Evolutionary conservation across 495 filamentous ascomycete species (phyloP).

Genomic region (Glarea lozoyensis): DNA sequence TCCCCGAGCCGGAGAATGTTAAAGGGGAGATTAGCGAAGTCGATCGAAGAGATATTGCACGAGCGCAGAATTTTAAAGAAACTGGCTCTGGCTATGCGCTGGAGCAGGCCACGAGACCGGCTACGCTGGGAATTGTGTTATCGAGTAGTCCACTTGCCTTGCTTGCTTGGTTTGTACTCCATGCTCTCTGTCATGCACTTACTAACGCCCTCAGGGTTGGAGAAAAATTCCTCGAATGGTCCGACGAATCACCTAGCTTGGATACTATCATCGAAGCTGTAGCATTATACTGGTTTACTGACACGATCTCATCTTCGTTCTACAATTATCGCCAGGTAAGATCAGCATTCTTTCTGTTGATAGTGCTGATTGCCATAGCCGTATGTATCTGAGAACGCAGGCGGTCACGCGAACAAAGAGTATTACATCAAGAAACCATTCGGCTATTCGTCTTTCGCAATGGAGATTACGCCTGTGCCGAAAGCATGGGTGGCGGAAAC

Average conservation of each 20-base stretch:
- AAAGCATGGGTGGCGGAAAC: constrained; percentile 39
- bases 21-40: constrained; percentile 16
- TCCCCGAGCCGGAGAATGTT: background rate
- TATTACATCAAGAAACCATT: constrained; percentile 42
- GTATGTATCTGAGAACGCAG: constrained; percentile 7
- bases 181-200: constrained; percentile 51
- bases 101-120: constrained; percentile 49
- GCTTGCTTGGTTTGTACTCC: constrained; percentile 41
- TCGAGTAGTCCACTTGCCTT: constrained; percentile 49
- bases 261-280: constrained; percentile 48
- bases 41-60: background rate
- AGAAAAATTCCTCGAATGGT: constrained; percentile 1
- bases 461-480: constrained; percentile 43
- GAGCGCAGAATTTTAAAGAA: background rate
- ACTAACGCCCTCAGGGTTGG: constrained; percentile 46
- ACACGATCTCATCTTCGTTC: constrained; percentile 45
- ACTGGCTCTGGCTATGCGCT: constrained; percentile 41
- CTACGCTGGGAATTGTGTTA: constrained; percentile 49
- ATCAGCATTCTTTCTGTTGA: constrained; percentile 1
- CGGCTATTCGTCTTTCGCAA: constrained; percentile 48
- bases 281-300: constrained; percentile 57
- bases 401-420: constrained; percentile 20
- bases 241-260: constrained; percentile 23
- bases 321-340: constrained; percentile 44
- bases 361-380: background rate